phyloP scores from a whole-genome alignment of 495 filamentous ascomycete species.

The Aspergillus conjunctus region DNA sequence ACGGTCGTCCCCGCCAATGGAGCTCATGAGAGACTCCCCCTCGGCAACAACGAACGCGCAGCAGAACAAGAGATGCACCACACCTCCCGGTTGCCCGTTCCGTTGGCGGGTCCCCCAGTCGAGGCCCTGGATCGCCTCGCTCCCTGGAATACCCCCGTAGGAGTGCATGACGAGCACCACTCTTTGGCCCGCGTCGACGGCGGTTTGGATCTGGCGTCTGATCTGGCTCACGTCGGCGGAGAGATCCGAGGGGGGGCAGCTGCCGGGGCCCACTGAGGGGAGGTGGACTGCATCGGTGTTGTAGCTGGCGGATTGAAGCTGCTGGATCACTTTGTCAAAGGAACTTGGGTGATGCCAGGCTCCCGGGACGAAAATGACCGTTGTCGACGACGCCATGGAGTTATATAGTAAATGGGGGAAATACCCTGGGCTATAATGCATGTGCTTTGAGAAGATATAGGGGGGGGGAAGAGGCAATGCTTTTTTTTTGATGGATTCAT shows the following conservation, averaged over 20 bases:
- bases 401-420: too few relatives aligned
- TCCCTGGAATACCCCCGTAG: constrained; percentile 38
- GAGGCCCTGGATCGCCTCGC: constrained; percentile 44
- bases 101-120: constrained; percentile 32
- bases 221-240: constrained; percentile 4
- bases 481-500: too few relatives aligned
- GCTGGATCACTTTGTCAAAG: constrained; percentile 35
- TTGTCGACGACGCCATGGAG: constrained; percentile 6
- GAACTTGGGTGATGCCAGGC: constrained; percentile 47
- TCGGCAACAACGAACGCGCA: constrained; percentile 34
- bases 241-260: constrained; percentile 1
- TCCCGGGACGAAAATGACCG: constrained; percentile 49
- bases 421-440: too few relatives aligned
- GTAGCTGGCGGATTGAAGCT: constrained; percentile 40
- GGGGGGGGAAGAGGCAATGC: too few relatives aligned
- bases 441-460: too few relatives aligned
- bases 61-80: constrained; percentile 41
- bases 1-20: constrained; percentile 22
- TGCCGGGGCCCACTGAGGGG: constrained; percentile 32
- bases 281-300: constrained; percentile 38
- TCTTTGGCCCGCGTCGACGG: constrained; percentile 32
- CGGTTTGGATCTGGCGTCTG: constrained; percentile 15
- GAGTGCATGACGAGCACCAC: constrained; percentile 49
- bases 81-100: constrained; percentile 39
- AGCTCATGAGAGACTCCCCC: constrained; percentile 23